Conservation (phyloP, 1,284 basidiomycete species). For the Rhodotorula sp. region DNA sequence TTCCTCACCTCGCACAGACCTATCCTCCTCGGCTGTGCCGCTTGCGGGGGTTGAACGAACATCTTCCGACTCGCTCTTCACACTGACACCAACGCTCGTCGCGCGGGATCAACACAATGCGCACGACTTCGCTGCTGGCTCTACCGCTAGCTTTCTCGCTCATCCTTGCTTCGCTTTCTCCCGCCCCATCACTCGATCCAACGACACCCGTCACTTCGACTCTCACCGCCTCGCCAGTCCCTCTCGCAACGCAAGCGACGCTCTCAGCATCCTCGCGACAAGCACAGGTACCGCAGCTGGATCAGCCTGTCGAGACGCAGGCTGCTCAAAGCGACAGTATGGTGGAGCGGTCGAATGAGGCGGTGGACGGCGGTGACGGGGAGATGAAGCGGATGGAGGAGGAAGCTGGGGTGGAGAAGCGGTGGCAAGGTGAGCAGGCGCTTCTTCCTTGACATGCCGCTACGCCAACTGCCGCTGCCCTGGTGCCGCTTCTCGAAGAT, state of each 20-base stretch:
- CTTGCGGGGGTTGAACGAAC: too few relatives aligned
- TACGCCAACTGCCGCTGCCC: neutral
- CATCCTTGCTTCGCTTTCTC: neutral
- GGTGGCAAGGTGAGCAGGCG: slow-evolving; percentile 28
- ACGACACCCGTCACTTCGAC: neutral
- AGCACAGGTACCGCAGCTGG: too few relatives aligned
- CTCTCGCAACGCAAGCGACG: too few relatives aligned
- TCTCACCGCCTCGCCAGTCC: neutral
- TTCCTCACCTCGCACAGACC: neutral
- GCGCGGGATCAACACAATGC: neutral
- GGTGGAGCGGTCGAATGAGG: neutral
- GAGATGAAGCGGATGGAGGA: neutral
- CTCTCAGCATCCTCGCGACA: too few relatives aligned
- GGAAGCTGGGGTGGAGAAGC: neutral
- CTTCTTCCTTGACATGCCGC: neutral
- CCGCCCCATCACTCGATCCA: neutral
- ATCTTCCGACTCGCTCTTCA: neutral
- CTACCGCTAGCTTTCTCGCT: neutral
- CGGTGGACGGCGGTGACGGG: neutral
- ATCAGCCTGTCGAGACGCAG: too few relatives aligned
- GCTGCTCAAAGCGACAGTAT: too few relatives aligned
- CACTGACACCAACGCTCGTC: too few relatives aligned
- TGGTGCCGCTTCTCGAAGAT: neutral
- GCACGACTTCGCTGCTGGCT: neutral
- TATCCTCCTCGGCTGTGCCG: neutral